Evolutionary conservation across 495 filamentous ascomycete genomes (phyloP).

Genomic region (Lasiosphaeriaceae sp.): DNA sequence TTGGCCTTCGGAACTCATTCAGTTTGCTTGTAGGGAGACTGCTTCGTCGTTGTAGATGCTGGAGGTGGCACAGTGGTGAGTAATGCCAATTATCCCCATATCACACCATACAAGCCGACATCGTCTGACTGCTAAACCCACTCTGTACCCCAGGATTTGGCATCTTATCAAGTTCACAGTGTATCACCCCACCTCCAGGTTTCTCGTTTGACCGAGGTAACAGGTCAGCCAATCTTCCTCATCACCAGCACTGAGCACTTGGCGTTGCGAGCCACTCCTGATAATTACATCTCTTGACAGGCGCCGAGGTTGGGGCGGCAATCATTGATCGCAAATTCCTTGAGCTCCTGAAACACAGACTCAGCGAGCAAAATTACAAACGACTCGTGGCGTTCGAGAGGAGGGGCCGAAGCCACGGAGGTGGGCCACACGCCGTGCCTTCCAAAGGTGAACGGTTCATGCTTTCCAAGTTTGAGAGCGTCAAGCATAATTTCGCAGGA

Average conservation of each 20-base stretch:
- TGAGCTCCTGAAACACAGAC: too few species aligned
- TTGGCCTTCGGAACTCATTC: too few species aligned
- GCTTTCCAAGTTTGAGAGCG: slow-evolving; percentile 6
- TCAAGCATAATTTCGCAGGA: slow-evolving; percentile 7
- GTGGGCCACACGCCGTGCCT: slow-evolving; percentile 3
- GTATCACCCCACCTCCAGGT: too few species aligned
- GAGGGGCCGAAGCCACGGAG: neutral
- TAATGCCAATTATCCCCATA: slow-evolving; percentile 14
- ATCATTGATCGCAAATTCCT: too few species aligned
- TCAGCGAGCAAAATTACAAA: slow-evolving; percentile 8
- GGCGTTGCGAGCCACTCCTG: too few species aligned
- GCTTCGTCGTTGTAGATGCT: slow-evolving; percentile 19
- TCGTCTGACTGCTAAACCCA: slow-evolving; percentile 7
- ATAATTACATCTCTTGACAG: too few species aligned
- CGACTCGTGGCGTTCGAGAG: slow-evolving; percentile 2
- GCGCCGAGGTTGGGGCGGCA: too few species aligned
- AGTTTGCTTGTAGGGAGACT: too few species aligned
- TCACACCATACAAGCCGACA: slow-evolving; percentile 1
- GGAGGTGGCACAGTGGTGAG: slow-evolving; percentile 21
- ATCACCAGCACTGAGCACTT: too few species aligned
- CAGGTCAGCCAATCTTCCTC: too few species aligned
- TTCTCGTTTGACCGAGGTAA: too few species aligned
- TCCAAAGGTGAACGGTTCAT: slow-evolving; percentile 5
- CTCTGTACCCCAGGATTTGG: neutral
- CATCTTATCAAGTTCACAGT: too few species aligned